Conservation (phyloP, 176 grass and related monocot species). For the Dendrocalamus sinicus region DNA sequence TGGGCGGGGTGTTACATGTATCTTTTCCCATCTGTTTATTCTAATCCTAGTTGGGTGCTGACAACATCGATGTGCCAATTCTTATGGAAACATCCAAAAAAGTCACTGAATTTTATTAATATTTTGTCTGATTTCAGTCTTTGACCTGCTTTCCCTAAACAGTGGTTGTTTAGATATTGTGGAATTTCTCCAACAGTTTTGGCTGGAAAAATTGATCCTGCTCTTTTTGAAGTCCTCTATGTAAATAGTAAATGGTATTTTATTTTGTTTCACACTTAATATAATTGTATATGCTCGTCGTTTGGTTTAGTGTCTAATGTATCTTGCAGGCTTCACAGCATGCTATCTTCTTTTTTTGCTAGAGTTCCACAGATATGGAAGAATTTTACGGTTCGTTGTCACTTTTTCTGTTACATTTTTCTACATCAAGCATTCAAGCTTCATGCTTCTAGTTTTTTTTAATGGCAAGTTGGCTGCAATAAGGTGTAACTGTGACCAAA, state of each 20-base stretch:
- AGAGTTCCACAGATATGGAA: constrained; percentile 97
- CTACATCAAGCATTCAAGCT: constrained; percentile 7
- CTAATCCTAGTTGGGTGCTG: neutral
- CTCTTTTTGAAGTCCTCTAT: constrained; percentile 94
- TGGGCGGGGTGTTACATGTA: too few relatives aligned
- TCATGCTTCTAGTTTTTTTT: neutral
- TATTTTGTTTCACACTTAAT: constrained; percentile 11
- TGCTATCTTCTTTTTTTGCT: constrained; percentile 94
- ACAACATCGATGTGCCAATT: neutral
- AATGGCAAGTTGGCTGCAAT: constrained; percentile 27
- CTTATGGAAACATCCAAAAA: constrained; percentile 24
- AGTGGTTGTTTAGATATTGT: constrained; percentile 70
- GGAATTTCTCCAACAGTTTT: constrained; percentile 82
- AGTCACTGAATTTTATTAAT: neutral
- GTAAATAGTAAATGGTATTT: constrained; percentile 49
- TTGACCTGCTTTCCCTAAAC: constrained; percentile 55
- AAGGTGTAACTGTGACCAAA: constrained; percentile 13
- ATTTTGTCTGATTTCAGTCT: constrained; percentile 19
- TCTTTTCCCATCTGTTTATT: constrained; percentile 31
- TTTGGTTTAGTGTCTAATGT: constrained; percentile 24
- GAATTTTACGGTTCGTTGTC: constrained; percentile 73
- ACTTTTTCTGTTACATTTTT: constrained; percentile 9
- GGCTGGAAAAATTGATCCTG: constrained; percentile 83
- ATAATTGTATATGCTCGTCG: neutral
- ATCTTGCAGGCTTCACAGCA: constrained; percentile 83